These are phyloP conservation scores for Cladosporium colombiae DNA, from an alignment of 2,329 filamentous ascomycete species.

Conservation along the genomic window DNA sequence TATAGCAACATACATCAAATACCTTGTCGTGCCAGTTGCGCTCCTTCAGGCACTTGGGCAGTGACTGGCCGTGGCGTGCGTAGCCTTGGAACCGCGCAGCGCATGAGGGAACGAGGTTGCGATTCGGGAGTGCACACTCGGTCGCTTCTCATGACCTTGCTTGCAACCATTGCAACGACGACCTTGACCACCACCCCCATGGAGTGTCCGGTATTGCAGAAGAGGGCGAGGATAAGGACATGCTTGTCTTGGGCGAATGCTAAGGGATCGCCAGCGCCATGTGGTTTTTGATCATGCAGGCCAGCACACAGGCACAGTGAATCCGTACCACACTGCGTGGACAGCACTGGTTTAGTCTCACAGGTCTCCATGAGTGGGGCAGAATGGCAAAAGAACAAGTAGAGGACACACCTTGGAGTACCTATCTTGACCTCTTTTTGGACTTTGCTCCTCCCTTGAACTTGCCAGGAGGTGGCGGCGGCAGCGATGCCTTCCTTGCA, in stretches of 20 bases:
- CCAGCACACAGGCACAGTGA: background rate
- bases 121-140: background rate
- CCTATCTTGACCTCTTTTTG: slow-evolving; percentile 15
- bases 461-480: slow-evolving; percentile 2
- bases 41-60: background rate
- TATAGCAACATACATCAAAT: background rate
- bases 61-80: background rate
- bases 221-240: background rate
- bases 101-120: background rate
- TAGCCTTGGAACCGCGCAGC: background rate
- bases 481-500: background rate
- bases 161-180: background rate
- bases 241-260: background rate
- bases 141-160: background rate
- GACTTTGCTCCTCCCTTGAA: slow-evolving; percentile 4
- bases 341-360: background rate
- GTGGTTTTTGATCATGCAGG: background rate
- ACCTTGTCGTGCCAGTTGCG: background rate
- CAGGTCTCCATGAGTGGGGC: background rate
- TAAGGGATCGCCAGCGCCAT: background rate
- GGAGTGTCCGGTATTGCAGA: background rate
- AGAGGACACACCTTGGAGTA: slow-evolving; percentile 15
- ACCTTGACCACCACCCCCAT: background rate
- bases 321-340: background rate
- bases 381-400: background rate